Conservation (phyloP, 2,329 filamentous ascomycete species). For the Coccinonectria pachysandricola region DNA sequence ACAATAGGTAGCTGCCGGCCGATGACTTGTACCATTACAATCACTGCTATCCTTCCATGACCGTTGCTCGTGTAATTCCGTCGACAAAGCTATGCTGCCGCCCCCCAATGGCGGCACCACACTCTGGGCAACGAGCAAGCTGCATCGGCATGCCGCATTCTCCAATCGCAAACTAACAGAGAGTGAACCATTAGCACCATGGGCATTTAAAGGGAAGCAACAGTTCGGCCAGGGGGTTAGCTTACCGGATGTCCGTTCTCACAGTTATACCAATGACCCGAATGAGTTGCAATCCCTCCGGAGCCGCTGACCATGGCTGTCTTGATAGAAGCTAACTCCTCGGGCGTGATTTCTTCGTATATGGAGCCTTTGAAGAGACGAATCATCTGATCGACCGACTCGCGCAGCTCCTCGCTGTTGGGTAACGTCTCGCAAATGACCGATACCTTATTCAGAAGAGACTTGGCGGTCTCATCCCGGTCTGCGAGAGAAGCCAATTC, state of each 20-base stretch:
- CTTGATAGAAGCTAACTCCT: conserved; percentile 34
- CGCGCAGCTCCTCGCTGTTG: not conserved
- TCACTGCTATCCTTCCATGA: conserved; percentile 4
- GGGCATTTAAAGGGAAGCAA: not conserved
- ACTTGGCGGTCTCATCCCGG: not conserved
- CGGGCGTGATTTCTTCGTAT: conserved; percentile 30
- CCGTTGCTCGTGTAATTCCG: conserved; percentile 1
- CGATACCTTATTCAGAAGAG: conserved; percentile 2
- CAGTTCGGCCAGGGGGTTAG: not conserved
- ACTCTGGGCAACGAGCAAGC: conserved; percentile 50
- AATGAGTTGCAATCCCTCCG: conserved; percentile 27
- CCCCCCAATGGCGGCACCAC: conserved; percentile 28
- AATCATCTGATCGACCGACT: conserved; percentile 4
- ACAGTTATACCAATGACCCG: conserved; percentile 24
- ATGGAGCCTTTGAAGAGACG: conserved; percentile 21
- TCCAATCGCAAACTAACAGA: conserved; percentile 46
- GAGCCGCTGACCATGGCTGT: conserved; percentile 35
- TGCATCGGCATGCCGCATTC: conserved; percentile 60
- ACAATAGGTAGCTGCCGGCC: too few species aligned
- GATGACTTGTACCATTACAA: too few species aligned
- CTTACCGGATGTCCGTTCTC: conserved; percentile 20
- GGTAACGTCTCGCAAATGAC: not conserved
- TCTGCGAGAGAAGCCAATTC: too few species aligned
- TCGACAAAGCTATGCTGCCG: not conserved
- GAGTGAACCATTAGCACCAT: too few species aligned